phyloP scores from a whole-genome alignment of 352 stramenopile species.

The Blastocystis sp. region DNA sequence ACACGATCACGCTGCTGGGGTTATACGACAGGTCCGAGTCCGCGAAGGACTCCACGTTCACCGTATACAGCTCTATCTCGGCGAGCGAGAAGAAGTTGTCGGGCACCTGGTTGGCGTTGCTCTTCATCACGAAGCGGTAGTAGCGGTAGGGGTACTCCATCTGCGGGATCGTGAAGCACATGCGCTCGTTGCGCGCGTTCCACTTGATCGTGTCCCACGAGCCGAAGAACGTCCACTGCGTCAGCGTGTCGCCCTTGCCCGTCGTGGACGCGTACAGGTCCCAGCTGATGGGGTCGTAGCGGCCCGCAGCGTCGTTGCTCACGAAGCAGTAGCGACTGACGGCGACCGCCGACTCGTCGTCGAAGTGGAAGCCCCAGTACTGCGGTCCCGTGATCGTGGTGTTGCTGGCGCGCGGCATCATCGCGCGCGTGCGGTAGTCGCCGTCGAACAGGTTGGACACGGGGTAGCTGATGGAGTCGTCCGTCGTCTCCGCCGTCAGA shows the following conservation, averaged over 20 bases:
- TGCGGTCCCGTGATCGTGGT: background rate
- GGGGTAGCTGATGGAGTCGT: slow-evolving; percentile 11
- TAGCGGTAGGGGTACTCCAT: slow-evolving; percentile 40
- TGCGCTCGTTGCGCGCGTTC: slow-evolving; percentile 18
- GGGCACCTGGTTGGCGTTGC: slow-evolving; percentile 42
- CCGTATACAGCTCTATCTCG: slow-evolving; percentile 57
- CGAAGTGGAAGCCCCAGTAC: slow-evolving; percentile 52
- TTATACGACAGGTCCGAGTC: slow-evolving; percentile 27
- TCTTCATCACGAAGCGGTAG: slow-evolving; percentile 38
- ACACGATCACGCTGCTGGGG: slow-evolving; percentile 14
- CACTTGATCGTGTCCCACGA: background rate
- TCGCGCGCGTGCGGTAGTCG: slow-evolving; percentile 23
- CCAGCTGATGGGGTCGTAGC: slow-evolving; percentile 25
- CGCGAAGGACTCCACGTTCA: background rate
- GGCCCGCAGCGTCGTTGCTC: slow-evolving; percentile 18
- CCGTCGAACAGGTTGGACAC: slow-evolving; percentile 39
- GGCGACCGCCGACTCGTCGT: slow-evolving; percentile 25
- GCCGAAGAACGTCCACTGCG: background rate
- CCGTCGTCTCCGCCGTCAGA: background rate
- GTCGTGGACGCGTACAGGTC: slow-evolving; percentile 7
- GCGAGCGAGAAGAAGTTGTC: slow-evolving; percentile 35
- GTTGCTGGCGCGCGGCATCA: background rate
- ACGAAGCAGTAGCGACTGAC: slow-evolving; percentile 68
- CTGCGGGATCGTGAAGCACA: slow-evolving; percentile 40
- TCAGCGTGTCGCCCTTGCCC: background rate